Percentiles rank a stretch among this genome's conserved stretches.
Evolutionary conservation across 2,329 filamentous ascomycete genomes (phyloP).

Genomic region (Drechslerella dactyloides): DNA sequence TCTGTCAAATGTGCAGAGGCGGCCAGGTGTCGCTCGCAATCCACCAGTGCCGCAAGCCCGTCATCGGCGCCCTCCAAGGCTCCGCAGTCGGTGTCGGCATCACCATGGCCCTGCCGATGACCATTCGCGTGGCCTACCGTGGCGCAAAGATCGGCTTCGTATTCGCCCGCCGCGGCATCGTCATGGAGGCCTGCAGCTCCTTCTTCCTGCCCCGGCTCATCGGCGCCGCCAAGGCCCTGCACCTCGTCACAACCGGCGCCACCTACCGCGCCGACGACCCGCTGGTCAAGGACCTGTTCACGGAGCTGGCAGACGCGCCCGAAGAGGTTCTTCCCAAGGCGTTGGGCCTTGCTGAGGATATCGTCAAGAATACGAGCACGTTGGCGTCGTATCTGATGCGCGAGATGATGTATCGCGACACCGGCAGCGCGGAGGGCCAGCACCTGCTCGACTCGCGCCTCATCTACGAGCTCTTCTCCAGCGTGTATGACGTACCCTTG

Average conservation of each 20-base stretch:
- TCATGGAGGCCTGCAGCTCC: constrained; percentile 74
- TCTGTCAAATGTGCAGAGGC: constrained; percentile 57
- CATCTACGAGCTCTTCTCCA: constrained; percentile 68
- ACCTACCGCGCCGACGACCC: constrained; percentile 65
- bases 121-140: constrained; percentile 63
- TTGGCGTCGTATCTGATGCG: constrained; percentile 72
- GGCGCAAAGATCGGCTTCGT: constrained; percentile 75
- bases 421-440: constrained; percentile 69
- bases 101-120: constrained; percentile 67
- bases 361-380: constrained; percentile 68
- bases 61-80: constrained; percentile 67
- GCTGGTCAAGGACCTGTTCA: constrained; percentile 69
- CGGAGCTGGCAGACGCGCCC: constrained; percentile 66
- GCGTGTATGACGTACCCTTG: constrained; percentile 56
- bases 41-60: constrained; percentile 66
- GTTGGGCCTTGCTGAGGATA: constrained; percentile 66
- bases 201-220: constrained; percentile 76
- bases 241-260: constrained; percentile 71
- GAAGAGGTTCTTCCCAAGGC: constrained; percentile 64
- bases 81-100: constrained; percentile 68
- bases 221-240: constrained; percentile 68
- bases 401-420: constrained; percentile 71
- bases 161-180: constrained; percentile 72
- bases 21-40: constrained; percentile 66
- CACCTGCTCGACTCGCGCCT: constrained; percentile 73